Base-by-base conservation (phyloP, 805 yeast species). In the Candida manassasensis region DNA sequence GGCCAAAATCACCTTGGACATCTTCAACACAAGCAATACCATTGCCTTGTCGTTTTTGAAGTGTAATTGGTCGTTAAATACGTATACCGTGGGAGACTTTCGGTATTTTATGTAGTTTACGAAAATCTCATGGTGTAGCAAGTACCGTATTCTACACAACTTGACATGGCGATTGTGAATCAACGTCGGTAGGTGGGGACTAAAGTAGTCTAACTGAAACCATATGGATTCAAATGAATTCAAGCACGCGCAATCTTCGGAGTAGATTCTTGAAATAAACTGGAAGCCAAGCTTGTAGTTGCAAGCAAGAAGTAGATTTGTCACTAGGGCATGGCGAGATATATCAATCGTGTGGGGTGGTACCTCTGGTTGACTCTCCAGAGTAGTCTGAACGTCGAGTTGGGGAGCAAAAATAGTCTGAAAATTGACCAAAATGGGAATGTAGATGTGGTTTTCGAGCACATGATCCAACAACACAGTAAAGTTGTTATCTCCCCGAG, bases 181-280 rank as follows among this genome's bases (percentile, higher is more conserved):
- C 12, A 47, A 24, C 7, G 29, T 21, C 34, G 43, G 38, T 28
- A 40, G 47, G 9, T 38, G 31, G 15, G 40, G 42, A 28, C 51
- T 55, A 16, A 51, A 42, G 3, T 40, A 29, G 36, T 50, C 43
- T 12, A 47, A 21, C 27, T 41, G 39, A 29, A 51, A 46, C 52
- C 55, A 52, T 19, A 51, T 38, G 21, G 28, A 28, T 36, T 52
- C 57, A 13, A 38, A 31, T 4, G 16, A 12, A 4, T 30, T 26
- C n/a, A 8, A 10, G 6, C 6, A 4, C 25, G 19, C 16, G 27
- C 12, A 8, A 8, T 7, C 14, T 6, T 24, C 13, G 27, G 6
- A 11, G 12, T 11, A 24, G 12, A 24, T 5, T 8, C 12, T 6
- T 12, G 21, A 6, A 6, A 30, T 11, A 11, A 21, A 30, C n/a